Base-by-base conservation (phyloP, 495 filamentous ascomycete genomes). In the Aspergillus egyptiacus region DNA sequence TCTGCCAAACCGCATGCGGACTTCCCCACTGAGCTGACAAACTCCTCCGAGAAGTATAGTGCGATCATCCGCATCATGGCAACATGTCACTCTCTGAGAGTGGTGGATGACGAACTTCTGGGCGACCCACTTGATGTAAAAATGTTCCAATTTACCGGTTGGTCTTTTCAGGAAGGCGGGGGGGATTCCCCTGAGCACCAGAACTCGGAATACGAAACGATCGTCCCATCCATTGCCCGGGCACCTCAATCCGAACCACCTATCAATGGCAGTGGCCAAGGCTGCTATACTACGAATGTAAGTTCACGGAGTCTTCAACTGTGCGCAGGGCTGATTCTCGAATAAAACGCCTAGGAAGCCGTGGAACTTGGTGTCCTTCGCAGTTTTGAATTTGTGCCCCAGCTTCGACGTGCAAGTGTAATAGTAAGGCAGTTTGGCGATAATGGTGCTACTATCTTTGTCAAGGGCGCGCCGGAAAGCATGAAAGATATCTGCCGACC, bases 71-170 rank as follows among this genome's bases (percentile, higher is more conserved):
- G 94, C 57, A 90, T 89, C 0, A 99, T 99, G 94, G 88, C 93
- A 22, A 99, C 93, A 7, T 99, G 94, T 48, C 94, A 99, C 61
- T 94, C 91, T 2, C 73, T 99, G 13, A 80, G 89, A 23, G 77
- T 83, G 28, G 82, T 97, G 13, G 91, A 99, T 51, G 83, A 78
- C 34, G 89, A 96, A 56, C 73, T 96, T 13, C 70, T 99, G 17
- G 94, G 94, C 5, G 94, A 99, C 65, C 94, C 94, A 24, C 75
- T 99, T 11, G 94, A 99, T 65, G 70, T 96, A 36, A 97, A 97
- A 61, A 99, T 99, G 94, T 99, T 99, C 61, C 83, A 95, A 57
- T 99, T 96, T 57, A 99, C 94, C 1, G 79, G 80, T 5, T 99
- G 94, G 94, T 78, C 81, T 2, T 99, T 84, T 55, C 83, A 95